A percentile compares a stretch with the other conserved stretches of the same genome.
Evolutionary conservation across 2,329 filamentous ascomycete species (phyloP).

Genomic region (Alternaria hordeiaustralica): DNA sequence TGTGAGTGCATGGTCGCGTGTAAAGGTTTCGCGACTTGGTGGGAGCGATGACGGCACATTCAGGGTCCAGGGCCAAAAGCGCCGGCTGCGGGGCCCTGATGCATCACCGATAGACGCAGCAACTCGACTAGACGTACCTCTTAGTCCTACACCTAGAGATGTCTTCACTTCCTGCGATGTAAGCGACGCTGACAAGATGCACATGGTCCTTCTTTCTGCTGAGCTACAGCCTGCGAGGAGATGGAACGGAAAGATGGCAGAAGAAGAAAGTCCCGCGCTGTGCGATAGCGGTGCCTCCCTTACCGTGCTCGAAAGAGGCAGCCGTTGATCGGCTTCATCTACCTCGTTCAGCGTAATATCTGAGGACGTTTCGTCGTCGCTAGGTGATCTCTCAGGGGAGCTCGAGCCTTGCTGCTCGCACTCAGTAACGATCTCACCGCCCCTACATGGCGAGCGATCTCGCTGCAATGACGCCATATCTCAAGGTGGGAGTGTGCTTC

Average conservation of each 20-base stretch:
- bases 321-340: slow-evolving; percentile 3
- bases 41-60: slow-evolving; percentile 31
- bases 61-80: slow-evolving; percentile 20
- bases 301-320: slow-evolving; percentile 3
- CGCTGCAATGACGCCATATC: slow-evolving; percentile 20
- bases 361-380: slow-evolving; percentile 23
- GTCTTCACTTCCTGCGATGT: slow-evolving; percentile 30
- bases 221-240: slow-evolving; percentile 39
- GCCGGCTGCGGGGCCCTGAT: slow-evolving; percentile 15
- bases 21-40: slow-evolving; percentile 17
- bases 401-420: slow-evolving; percentile 21
- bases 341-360: slow-evolving; percentile 19
- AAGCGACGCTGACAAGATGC: slow-evolving; percentile 35
- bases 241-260: slow-evolving; percentile 28
- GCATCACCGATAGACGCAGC: neutral
- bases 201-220: slow-evolving; percentile 35
- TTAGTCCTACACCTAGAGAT: slow-evolving; percentile 11
- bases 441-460: slow-evolving; percentile 29
- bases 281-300: neutral
- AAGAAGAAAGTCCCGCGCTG: neutral
- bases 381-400: slow-evolving; percentile 17
- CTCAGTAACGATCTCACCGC: slow-evolving; percentile 26
- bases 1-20: slow-evolving; percentile 33
- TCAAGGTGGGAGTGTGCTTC: neutral
- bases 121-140: slow-evolving; percentile 21